These are phyloP conservation scores for Leccinum angustisporum DNA, from an alignment of 1,284 basidiomycete species.

Conservation along the genomic window DNA sequence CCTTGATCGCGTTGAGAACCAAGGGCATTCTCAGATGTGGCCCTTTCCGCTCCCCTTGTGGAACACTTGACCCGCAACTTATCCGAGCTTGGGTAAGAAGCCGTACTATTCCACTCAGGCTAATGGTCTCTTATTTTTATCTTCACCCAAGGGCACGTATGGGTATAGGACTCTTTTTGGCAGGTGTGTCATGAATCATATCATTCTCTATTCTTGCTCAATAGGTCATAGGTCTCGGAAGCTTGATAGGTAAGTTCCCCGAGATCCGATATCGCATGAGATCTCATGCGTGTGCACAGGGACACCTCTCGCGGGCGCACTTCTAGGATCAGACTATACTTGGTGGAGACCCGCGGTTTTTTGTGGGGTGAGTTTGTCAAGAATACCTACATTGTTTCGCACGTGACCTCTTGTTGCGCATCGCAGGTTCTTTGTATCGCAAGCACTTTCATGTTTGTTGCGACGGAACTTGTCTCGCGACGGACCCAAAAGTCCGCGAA, in stretches of 20 bases:
- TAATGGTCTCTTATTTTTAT: not conserved
- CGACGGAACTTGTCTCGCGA: slow-evolving; percentile 7
- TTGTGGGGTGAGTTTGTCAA: slow-evolving; percentile 26
- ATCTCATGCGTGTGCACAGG: slow-evolving; percentile 11
- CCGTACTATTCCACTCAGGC: not conserved
- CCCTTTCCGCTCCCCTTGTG: slow-evolving; percentile 36
- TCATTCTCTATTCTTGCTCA: not conserved
- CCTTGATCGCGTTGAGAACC: not conserved
- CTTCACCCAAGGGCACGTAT: slow-evolving; percentile 22
- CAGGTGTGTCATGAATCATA: slow-evolving; percentile 12
- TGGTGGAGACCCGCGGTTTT: slow-evolving; percentile 32
- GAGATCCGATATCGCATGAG: not conserved
- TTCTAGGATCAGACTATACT: slow-evolving; percentile 21
- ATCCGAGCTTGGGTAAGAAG: slow-evolving; percentile 35
- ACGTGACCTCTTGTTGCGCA: slow-evolving; percentile 7
- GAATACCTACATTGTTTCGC: not conserved
- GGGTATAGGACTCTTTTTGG: slow-evolving; percentile 29
- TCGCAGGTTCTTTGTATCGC: slow-evolving; percentile 14
- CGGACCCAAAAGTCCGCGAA: not conserved
- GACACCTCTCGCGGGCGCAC: slow-evolving; percentile 28
- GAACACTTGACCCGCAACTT: slow-evolving; percentile 32
- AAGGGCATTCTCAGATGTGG: slow-evolving; percentile 29
- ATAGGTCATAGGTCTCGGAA: slow-evolving; percentile 22
- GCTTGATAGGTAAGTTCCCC: slow-evolving; percentile 23
- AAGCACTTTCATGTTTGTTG: slow-evolving; percentile 10